These are phyloP conservation scores for Scheffersomyces cryptocercus DNA, from an alignment of 1,139 yeast species.

Conservation along the genomic window DNA sequence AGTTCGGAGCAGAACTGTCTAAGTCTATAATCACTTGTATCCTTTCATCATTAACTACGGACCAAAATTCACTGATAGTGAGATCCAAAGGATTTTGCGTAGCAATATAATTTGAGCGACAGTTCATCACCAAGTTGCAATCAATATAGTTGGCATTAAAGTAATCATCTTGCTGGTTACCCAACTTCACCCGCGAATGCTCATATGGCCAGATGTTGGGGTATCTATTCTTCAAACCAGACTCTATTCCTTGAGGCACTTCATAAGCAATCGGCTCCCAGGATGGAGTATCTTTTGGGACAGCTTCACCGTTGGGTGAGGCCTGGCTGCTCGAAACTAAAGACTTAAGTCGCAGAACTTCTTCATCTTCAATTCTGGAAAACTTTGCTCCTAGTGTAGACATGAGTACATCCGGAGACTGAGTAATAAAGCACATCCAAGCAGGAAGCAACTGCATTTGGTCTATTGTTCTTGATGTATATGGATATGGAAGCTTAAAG, in stretches of 20 bases:
- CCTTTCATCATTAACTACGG: conserved; percentile 50
- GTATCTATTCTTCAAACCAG: conserved; percentile 46
- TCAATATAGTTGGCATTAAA: conserved; percentile 44
- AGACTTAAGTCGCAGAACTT: conserved; percentile 47
- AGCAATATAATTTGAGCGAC: conserved; percentile 37
- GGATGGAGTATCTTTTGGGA: too few species aligned
- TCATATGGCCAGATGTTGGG: conserved; percentile 50
- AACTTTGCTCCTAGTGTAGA: conserved; percentile 39
- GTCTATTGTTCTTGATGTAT: conserved; percentile 14
- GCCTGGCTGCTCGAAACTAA: conserved; percentile 8
- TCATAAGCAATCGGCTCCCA: conserved; percentile 24
- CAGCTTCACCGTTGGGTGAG: too few species aligned
- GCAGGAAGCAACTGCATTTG: conserved; percentile 34
- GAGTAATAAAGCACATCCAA: conserved; percentile 46
- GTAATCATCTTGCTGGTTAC: conserved; percentile 34
- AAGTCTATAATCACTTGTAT: conserved; percentile 69
- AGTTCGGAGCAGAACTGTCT: conserved; percentile 40
- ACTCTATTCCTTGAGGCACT: conserved; percentile 55
- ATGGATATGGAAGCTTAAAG: conserved; percentile 36
- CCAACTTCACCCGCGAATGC: conserved; percentile 43
- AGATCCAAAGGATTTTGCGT: conserved; percentile 45
- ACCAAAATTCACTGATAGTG: conserved; percentile 48
- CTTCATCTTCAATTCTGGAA: conserved; percentile 50
- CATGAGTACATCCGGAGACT: conserved; percentile 27
- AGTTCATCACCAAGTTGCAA: conserved; percentile 15